Percentiles rank a stretch among this genome's conserved stretches.
phyloP scores from a whole-genome alignment of 1,284 basidiomycete species.

The Ustilago tritici region DNA sequence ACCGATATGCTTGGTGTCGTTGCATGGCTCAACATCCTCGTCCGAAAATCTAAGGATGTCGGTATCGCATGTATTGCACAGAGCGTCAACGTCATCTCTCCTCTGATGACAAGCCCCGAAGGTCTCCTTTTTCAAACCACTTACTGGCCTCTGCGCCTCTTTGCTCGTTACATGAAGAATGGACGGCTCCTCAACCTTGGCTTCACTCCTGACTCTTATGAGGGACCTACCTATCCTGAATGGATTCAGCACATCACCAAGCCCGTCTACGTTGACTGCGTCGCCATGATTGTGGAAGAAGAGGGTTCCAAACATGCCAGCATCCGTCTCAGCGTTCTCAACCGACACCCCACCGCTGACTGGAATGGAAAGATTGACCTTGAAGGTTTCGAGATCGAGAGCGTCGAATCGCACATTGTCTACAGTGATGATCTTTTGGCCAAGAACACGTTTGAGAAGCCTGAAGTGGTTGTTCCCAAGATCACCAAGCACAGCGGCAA shows the following conservation, averaged over 20 bases:
- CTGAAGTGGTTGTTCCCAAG: conserved; percentile 35
- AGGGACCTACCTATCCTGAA: conserved; percentile 73
- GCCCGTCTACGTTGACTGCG: conserved; percentile 73
- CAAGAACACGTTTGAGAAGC: conserved; percentile 48
- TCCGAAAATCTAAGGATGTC: conserved; percentile 76
- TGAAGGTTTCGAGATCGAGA: conserved; percentile 39
- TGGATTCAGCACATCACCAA: conserved; percentile 71
- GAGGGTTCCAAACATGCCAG: conserved; percentile 58
- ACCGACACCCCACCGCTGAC: conserved; percentile 70
- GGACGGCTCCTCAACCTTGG: conserved; percentile 72
- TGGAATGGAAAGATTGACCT: conserved; percentile 36
- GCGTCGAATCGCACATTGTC: conserved; percentile 37
- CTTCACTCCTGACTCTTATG: conserved; percentile 70
- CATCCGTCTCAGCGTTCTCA: conserved; percentile 73
- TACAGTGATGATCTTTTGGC: conserved; percentile 42
- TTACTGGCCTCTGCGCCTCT: conserved; percentile 74
- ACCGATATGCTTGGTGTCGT: conserved; percentile 76
- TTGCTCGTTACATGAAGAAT: conserved; percentile 75
- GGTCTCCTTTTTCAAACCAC: conserved; percentile 74
- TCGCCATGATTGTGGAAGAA: conserved; percentile 71
- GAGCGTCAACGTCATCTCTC: conserved; percentile 75
- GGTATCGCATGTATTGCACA: conserved; percentile 78
- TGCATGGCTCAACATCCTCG: conserved; percentile 77
- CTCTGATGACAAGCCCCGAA: conserved; percentile 71
- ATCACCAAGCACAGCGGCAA: conserved; percentile 26